Evolutionary conservation across 2,329 filamentous ascomycete genomes (phyloP).

Genomic region (Sordariomycetes sp.): DNA sequence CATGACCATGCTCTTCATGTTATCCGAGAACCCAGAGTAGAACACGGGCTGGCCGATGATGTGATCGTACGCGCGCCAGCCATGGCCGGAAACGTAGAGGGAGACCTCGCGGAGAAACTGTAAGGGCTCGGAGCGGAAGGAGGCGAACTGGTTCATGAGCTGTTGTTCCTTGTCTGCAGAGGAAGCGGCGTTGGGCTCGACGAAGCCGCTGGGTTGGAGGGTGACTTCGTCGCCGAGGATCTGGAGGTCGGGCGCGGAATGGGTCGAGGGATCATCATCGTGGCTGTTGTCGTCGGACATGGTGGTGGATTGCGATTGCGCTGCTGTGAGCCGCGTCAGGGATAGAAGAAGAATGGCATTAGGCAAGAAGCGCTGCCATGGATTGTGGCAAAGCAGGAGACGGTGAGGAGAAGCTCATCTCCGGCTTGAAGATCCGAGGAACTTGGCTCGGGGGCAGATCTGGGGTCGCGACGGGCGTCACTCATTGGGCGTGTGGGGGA

Average conservation of each 20-base stretch:
- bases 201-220: conserved; percentile 63
- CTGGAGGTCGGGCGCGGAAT: conserved; percentile 64
- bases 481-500: neutral
- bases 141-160: conserved; percentile 73
- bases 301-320: neutral
- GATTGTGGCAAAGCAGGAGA: too few species aligned
- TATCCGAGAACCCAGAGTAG: conserved; percentile 84
- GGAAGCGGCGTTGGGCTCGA: conserved; percentile 33
- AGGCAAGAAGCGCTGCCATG: neutral
- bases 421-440: too few species aligned
- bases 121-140: conserved; percentile 65
- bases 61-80: conserved; percentile 91
- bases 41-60: conserved; percentile 88
- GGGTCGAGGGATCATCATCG: conserved; percentile 16
- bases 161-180: conserved; percentile 50
- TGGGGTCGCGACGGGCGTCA: neutral
- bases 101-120: conserved; percentile 90
- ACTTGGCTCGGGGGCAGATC: neutral
- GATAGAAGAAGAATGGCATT: too few species aligned
- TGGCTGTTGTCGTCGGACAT: conserved; percentile 11
- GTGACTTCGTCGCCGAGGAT: conserved; percentile 68
- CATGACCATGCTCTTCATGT: conserved; percentile 74
- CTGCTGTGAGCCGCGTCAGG: too few species aligned
- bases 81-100: conserved; percentile 82
- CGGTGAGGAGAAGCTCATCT: neutral